Base-by-base conservation (phyloP, 2,329 filamentous ascomycete species). In the Ophiostoma sp. region DNA sequence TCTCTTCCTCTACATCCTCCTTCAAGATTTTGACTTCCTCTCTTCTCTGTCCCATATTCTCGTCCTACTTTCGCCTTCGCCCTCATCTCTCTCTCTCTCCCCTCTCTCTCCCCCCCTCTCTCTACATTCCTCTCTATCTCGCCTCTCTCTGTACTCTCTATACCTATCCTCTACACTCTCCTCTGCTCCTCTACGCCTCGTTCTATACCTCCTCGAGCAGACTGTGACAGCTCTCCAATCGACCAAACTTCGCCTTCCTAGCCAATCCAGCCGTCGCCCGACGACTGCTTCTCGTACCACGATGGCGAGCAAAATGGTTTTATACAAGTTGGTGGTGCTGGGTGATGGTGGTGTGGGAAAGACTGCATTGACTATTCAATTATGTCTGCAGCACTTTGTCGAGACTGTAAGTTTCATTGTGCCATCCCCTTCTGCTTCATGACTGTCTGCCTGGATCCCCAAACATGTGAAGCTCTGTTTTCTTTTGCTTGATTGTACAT, bases 381-480 rank as follows among this genome's bases (percentile, higher is more conserved):
- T 99, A 76, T 98, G 95, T 80, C 83, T 98, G 78, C 96, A 98
- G 81, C 95, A 99, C 81, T 99, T 99, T 79, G 94, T 98, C 77
- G 94, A 98, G 83, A 97, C 79, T 73, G 87, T 89, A 82, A 81
- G 87, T 83, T 72, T 11, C 44, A n/a, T 60, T 33, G 17, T 57
- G 23, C 52, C 13, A n/a, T 10, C 6, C 6, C 48, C 48, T 54
- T 17, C 20, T 54, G 20, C n/a, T 27, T 57, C 52, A 23, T 57
- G 52, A 31, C 23, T 23, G 8, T n/a, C 8, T 48, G 44, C 20
- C 17, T 48, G 44, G 13, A 13, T 36, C 57, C 13, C 57, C 60
- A 35, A 27, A 48, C 31, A 15, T 35, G n/a, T 44, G 44, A 64
- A 67, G 44, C 68, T 65, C 11, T 68, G 67, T 15, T n/a, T 23